These are phyloP conservation scores for Ascochyta viciae-villosae DNA, from an alignment of 2,329 filamentous ascomycete species.

Conservation along the genomic window DNA sequence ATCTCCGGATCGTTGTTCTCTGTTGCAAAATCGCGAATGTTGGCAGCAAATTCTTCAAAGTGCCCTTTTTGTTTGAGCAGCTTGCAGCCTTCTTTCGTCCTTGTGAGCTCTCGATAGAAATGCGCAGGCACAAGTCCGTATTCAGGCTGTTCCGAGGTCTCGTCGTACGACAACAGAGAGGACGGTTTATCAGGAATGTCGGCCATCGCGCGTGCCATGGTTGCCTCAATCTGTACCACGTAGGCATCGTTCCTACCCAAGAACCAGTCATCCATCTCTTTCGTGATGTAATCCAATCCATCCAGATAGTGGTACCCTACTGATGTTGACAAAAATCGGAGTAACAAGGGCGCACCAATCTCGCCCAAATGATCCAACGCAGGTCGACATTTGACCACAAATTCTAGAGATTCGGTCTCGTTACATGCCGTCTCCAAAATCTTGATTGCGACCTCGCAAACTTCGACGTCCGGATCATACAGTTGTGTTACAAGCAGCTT, in stretches of 20 bases:
- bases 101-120: constrained; percentile 94
- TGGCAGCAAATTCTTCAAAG: constrained; percentile 90
- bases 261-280: constrained; percentile 99
- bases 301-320: constrained; percentile 98
- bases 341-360: constrained; percentile 89
- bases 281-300: constrained; percentile 96
- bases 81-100: constrained; percentile 90
- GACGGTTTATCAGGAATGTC: constrained; percentile 64
- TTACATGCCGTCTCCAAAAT: constrained; percentile 98
- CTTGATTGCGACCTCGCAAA: constrained; percentile 94
- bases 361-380: constrained; percentile 95
- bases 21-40: constrained; percentile 86
- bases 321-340: constrained; percentile 93
- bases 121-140: constrained; percentile 82
- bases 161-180: constrained; percentile 49
- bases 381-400: constrained; percentile 94
- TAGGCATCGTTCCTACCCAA: constrained; percentile 96
- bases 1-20: constrained; percentile 84
- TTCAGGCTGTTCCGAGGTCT: constrained; percentile 56
- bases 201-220: constrained; percentile 84
- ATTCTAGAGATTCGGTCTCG: constrained; percentile 86
- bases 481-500: constrained; percentile 96
- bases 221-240: constrained; percentile 93
- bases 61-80: constrained; percentile 91
- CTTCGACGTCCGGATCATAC: constrained; percentile 96